Base-by-base conservation (phyloP, 2,329 filamentous ascomycete species). In the Ophiostoma quercus region DNA sequence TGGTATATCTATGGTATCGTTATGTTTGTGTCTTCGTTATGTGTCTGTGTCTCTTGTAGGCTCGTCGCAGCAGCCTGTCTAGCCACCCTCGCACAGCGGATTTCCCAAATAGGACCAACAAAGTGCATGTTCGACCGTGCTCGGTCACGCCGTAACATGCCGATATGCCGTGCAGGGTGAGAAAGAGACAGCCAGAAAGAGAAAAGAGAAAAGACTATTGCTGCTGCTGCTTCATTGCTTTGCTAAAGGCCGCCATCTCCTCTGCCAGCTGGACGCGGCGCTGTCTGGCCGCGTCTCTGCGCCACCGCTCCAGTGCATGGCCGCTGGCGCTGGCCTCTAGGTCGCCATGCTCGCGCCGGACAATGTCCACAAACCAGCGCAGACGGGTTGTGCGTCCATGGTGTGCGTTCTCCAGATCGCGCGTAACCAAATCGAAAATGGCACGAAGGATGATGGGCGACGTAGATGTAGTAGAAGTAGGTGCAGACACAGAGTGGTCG, bases 321-420 rank as follows among this genome's bases (percentile, higher is more conserved):
- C 70, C 75, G 34, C 74, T 74, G 16, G 71, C 66, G 32, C 67
- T 37, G 1, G 75, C 75, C 19, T 73, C 68, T 9, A 74, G 71
- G 0, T 71, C 54, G 16, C 76, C 75, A 65, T 76, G 73, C 19
- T 77, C 73, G 22, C 72, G 72, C 63, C 75, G 60, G 16, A 82
- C 70, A 22, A 80, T 65, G 25, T 71, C 70, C 32, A 82, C 63
- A 68, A 78, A 76, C 79, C 79, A 81, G 63, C 73, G 73, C 60
- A 82, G 71, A 22, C 80, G 79, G 32, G 72, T 72, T 39, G 75
- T 77, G 51, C 78, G 76, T 3, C 80, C 81, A 25, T 75, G 76
- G 37, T 72, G 69, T 51, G 76, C 77, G n/a, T 75, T 71, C 29
- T 71, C 75, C 66, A 82, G 73, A 68, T 80, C 78, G 70, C 75